Base-by-base conservation (phyloP, 106 monocot species). In the Dendrobium catenatum region DNA sequence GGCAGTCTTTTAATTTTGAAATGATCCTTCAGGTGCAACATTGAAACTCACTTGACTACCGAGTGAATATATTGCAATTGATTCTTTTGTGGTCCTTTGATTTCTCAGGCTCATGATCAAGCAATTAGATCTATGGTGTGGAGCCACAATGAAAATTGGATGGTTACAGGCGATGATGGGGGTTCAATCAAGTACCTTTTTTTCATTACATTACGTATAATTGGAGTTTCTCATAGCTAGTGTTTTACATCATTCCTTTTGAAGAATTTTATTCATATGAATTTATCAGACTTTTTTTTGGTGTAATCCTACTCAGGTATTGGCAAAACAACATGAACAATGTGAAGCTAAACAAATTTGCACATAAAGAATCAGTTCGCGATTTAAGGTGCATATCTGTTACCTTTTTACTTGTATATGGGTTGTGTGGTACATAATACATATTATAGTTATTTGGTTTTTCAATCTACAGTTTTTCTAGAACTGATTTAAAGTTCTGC, bases 311-410 rank as follows among this genome's bases (percentile, higher is more conserved):
- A 13, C 48, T 13, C 75, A 99, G 95, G 83, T 99, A 99, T 81
- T 99, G 98, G 98, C 98, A 95, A 81, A 99, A 87, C 76, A 99
- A 95, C 83, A 99, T 99, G 98, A 99, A 99, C 82, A 99, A 99
- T 88, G 98, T 95, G 26, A 99, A 99, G 86, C 90, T 88, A 58
- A 95, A 99, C 73, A 95, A 99, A 84, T 85, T 95, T 86, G 94
- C 98, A 78, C 98, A 99, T 74, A 99, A 95, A 84, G 98, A 99
- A 87, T 93, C 98, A 48, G 88, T 99, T 84, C 88, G 93, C 78
- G 98, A 90, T 68, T 85, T 99, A 43, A 99, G 98, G 98, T 99
- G 47, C 68, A 26, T 49, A 7, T 79, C 9, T 42, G 11, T 24
- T 42, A 27, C 27, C 81, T 31, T 83, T 29, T 58, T 11, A 19